Percentiles rank a stretch among this genome's conserved stretches.
Conservation (phyloP, 441 rosid genomes). For the Adansonia madagascariensis region DNA sequence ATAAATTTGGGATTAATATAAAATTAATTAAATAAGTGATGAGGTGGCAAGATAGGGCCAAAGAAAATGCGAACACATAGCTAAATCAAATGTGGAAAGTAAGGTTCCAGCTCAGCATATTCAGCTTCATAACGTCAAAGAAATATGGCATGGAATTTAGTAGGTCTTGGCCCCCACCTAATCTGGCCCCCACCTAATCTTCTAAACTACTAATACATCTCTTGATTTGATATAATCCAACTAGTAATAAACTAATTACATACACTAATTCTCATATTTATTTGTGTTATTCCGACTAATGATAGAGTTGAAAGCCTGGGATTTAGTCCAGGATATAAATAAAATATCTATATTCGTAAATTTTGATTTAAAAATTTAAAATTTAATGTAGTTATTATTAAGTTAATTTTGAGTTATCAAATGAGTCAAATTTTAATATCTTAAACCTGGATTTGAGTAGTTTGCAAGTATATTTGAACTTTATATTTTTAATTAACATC, state of each 20-base stretch:
- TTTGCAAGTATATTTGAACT: no score
- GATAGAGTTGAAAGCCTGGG: background rate
- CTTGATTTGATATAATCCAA: constrained; percentile 5
- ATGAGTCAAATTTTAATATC: no score
- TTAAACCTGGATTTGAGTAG: no score
- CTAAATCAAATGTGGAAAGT: constrained; percentile 23
- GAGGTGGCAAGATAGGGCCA: constrained; percentile 25
- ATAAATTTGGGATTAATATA: background rate
- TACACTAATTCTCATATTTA: background rate
- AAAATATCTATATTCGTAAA: background rate
- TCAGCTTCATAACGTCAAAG: constrained; percentile 25
- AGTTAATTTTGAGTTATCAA: no score
- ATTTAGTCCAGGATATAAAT: no score
- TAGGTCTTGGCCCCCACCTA: constrained; percentile 28
- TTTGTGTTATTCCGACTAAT: background rate
- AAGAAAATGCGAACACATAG: constrained; percentile 13
- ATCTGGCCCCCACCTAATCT: constrained; percentile 15
- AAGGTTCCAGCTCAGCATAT: constrained; percentile 37
- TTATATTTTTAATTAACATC: no score
- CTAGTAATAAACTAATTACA: background rate
- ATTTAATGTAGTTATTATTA: no score
- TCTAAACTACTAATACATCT: background rate
- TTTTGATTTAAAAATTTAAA: no score
- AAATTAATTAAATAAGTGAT: constrained; percentile 2
- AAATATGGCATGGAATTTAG: constrained; percentile 28